Evolutionary conservation across 257 asterid genomes (phyloP).

Genomic region (Gardenia jasminoides): DNA sequence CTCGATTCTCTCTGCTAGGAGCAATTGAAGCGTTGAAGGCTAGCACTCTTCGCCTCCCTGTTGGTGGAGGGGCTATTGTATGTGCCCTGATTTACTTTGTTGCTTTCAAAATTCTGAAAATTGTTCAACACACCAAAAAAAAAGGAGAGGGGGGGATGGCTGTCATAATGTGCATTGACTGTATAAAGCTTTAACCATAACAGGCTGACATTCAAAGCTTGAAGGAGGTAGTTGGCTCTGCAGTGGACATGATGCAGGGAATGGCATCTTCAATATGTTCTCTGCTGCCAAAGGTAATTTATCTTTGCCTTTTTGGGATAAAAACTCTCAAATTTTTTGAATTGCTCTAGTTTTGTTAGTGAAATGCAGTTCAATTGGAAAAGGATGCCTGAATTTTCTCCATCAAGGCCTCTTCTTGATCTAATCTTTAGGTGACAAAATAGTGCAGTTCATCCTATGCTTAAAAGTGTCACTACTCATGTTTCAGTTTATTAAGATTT

Average conservation of each 20-base stretch:
- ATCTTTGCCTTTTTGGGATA: background rate
- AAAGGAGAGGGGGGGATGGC: background rate
- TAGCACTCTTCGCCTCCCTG: constrained; percentile 92
- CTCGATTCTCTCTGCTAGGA: constrained; percentile 62
- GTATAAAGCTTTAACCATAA: constrained; percentile 17
- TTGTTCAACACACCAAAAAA: background rate
- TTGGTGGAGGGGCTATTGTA: constrained; percentile 79
- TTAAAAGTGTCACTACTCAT: background rate
- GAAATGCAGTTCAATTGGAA: background rate
- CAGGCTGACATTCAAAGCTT: constrained; percentile 72
- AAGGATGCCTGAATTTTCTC: background rate
- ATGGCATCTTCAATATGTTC: constrained; percentile 52
- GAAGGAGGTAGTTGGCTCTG: constrained; percentile 79
- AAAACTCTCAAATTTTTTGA: background rate
- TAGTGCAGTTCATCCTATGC: background rate
- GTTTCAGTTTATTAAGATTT: background rate
- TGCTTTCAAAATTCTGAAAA: background rate
- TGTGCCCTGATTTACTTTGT: constrained; percentile 20
- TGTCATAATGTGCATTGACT: constrained; percentile 6
- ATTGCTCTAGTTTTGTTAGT: background rate
- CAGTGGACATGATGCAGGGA: constrained; percentile 73
- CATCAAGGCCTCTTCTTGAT: background rate
- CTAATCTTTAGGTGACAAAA: background rate
- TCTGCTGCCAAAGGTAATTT: constrained; percentile 61
- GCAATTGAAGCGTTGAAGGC: constrained; percentile 89